Conservation (phyloP, 2,329 filamentous ascomycete genomes). For the Colletotrichum chrysophilum region DNA sequence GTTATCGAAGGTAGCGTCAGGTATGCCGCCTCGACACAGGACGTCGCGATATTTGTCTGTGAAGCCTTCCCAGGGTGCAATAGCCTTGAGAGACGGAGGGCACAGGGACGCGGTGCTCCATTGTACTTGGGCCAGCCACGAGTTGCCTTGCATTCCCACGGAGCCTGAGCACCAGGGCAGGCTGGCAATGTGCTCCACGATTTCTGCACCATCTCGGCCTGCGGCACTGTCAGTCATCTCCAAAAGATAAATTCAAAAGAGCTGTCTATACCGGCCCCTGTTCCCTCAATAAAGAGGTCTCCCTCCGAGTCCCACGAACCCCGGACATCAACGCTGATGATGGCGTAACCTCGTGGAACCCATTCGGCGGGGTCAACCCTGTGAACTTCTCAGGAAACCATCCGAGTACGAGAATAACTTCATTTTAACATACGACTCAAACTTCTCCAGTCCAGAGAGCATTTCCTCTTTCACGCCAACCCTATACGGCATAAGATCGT, state of each 20-base stretch:
- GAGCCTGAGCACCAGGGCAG: not conserved
- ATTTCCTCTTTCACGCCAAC: not conserved
- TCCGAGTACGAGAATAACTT: not conserved
- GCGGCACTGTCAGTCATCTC: not conserved
- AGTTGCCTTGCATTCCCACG: not conserved
- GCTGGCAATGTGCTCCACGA: not conserved
- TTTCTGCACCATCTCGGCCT: not conserved
- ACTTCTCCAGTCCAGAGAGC: not conserved
- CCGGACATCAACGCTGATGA: not conserved
- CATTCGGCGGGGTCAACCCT: not conserved
- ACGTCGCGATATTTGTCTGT: not conserved
- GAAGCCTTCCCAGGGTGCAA: not conserved
- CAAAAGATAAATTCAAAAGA: not conserved
- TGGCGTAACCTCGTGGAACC: not conserved
- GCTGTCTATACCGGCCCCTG: not conserved
- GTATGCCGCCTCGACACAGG: not conserved
- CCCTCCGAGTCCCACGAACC: not conserved
- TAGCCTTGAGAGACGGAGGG: not conserved
- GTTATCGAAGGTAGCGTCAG: not conserved
- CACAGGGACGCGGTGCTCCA: not conserved
- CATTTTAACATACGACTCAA: not conserved
- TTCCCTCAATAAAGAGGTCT: not conserved
- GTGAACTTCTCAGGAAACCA: not conserved
- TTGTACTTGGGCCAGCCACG: not conserved
- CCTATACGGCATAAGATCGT: not conserved